Base-by-base conservation (phyloP, 257 asterid species). In the Paraleonurus japonicus region DNA sequence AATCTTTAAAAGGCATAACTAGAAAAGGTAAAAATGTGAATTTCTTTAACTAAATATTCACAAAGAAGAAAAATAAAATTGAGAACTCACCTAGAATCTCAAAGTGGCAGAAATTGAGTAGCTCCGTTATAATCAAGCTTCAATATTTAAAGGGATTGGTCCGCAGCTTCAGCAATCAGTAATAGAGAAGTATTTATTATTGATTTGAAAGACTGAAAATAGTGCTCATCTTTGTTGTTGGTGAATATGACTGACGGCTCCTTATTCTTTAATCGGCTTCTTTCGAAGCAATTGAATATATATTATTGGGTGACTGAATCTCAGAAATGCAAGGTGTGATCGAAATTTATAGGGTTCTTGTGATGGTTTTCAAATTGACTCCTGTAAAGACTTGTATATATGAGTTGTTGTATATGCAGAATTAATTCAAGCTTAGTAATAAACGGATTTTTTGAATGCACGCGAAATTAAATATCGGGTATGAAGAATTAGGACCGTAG, bases 21-120 rank as follows among this genome's bases (percentile, higher is more conserved):
- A 12, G 24, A 9, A 24, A 24, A 16, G 23, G 20, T 1, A 23
- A 13, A 15, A n/a, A n/a, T n/a, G n/a, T n/a, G n/a, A n/a, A n/a
- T n/a, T n/a, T n/a, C n/a, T n/a, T n/a, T n/a, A n/a, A n/a, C n/a
- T n/a, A n/a, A n/a, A n/a, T n/a, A n/a, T n/a, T n/a, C n/a, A n/a
- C n/a, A n/a, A n/a, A n/a, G n/a, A n/a, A n/a, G n/a, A n/a, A n/a
- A n/a, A n/a, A 22, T 10, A 37, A 6, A 37, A n/a, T 48, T 61
- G 0, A 62, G 73, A 62, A 58, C 61, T 45, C 76, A 80, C 81
- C 84, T 22, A 47, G 50, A 59, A 79, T 30, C 45, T 61, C 66
- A 61, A 65, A 66, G 53, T 12, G 17, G 58, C n/a, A n/a, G n/a
- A n/a, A n/a, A n/a, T n/a, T n/a, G n/a, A n/a, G n/a, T n/a, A n/a